phyloP scores from a whole-genome alignment of 108 stramenopile species.

The Nitzschia sp. region DNA sequence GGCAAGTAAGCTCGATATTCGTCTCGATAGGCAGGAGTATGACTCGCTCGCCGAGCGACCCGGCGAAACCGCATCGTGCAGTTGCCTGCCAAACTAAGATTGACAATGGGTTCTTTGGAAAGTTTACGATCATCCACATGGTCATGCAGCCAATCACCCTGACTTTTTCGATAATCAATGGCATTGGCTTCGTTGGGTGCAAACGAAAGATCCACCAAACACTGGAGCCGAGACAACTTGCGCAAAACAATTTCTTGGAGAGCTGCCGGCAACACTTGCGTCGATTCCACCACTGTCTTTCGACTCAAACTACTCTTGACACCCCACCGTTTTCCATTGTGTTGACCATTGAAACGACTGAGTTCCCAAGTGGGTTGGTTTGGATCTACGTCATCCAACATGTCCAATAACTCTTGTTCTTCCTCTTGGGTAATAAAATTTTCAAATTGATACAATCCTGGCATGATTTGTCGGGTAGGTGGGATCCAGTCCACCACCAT shows the following conservation, averaged over 20 bases:
- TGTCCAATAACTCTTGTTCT: constrained; percentile 38
- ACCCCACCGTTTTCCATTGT: constrained; percentile 65
- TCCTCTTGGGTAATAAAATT: constrained; percentile 58
- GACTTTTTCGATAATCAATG: constrained; percentile 50
- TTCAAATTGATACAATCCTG: constrained; percentile 52
- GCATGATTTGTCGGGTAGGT: constrained; percentile 35
- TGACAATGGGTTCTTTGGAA: constrained; percentile 63
- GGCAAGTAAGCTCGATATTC: constrained; percentile 38
- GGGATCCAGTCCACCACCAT: constrained; percentile 1
- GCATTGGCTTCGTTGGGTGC: constrained; percentile 70
- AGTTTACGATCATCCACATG: constrained; percentile 70
- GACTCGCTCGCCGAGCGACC: neutral
- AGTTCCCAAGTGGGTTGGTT: constrained; percentile 40
- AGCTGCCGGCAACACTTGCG: constrained; percentile 44
- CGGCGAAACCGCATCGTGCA: constrained; percentile 62
- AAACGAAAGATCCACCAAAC: constrained; percentile 7
- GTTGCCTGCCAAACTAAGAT: constrained; percentile 56
- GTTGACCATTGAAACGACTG: constrained; percentile 51
- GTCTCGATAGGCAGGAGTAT: neutral
- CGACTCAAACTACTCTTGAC: constrained; percentile 60
- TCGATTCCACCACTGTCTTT: constrained; percentile 38
- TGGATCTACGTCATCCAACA: constrained; percentile 26
- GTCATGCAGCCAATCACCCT: constrained; percentile 46
- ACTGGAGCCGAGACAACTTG: constrained; percentile 25
- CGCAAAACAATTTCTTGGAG: constrained; percentile 36